phyloP scores from a whole-genome alignment of 2,329 filamentous ascomycete genomes.

The Immersiporthe knoxdaviesiana region DNA sequence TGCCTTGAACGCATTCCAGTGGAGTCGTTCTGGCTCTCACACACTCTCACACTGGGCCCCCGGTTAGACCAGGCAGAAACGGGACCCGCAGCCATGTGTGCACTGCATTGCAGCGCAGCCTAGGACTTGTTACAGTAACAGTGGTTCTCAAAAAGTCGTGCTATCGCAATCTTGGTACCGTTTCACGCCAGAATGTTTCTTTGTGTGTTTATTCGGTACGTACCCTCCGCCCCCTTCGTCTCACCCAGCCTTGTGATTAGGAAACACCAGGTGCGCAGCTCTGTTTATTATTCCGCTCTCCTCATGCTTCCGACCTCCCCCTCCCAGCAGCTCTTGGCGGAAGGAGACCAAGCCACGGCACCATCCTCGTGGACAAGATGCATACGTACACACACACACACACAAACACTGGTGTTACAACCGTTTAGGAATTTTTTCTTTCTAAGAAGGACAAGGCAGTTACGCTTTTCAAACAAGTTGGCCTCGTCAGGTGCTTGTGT shows the following conservation, averaged over 20 bases:
- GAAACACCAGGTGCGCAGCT: background rate
- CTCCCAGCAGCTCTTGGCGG: background rate
- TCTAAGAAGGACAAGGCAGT: too few species aligned
- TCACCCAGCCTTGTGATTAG: conserved; percentile 14
- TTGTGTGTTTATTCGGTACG: conserved; percentile 21
- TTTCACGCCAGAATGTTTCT: conserved; percentile 24
- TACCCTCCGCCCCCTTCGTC: background rate
- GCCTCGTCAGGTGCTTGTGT: background rate
- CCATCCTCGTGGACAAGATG: background rate
- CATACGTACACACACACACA: background rate
- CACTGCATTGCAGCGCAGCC: conserved; percentile 4
- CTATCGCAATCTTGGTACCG: conserved; percentile 24
- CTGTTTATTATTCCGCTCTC: too few species aligned
- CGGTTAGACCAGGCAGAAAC: conserved; percentile 2
- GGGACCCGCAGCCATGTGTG: conserved; percentile 16
- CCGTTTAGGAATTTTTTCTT: too few species aligned
- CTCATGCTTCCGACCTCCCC: background rate
- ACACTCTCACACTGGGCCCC: too few species aligned
- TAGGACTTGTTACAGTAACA: conserved; percentile 5
- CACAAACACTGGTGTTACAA: background rate
- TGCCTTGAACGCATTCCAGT: background rate
- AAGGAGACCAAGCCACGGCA: background rate
- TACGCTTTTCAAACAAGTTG: too few species aligned
- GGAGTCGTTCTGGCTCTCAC: background rate
- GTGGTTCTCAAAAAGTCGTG: background rate